Conservation (phyloP, 176 grass and related monocot genomes). For the Hsuehochloa calcarea region DNA sequence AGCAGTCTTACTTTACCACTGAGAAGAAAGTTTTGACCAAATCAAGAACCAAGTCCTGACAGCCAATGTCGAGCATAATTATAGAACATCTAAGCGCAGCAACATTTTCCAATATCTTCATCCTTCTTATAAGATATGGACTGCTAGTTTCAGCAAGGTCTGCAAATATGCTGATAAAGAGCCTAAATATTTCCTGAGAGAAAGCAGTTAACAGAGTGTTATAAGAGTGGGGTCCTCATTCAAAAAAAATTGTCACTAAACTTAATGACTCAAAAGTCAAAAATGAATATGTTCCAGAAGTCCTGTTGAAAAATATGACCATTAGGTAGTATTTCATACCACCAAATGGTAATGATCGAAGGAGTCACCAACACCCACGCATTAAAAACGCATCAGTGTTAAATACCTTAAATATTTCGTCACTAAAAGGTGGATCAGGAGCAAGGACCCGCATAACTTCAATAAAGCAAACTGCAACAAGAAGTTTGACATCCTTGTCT, state of each 20-base stretch:
- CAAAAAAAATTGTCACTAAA: conserved; percentile 14
- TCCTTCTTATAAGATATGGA: conserved; percentile 90
- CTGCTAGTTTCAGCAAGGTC: conserved; percentile 71
- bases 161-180: conserved; percentile 78
- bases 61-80: conserved; percentile 87
- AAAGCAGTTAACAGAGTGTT: conserved; percentile 28
- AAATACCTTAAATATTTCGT: conserved; percentile 86
- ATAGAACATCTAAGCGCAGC: conserved; percentile 78
- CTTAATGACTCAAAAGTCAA: conserved; percentile 9
- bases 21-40: conserved; percentile 87
- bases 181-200: conserved; percentile 86
- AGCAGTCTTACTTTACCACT: conserved; percentile 55
- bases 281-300: conserved; percentile 7
- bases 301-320: conserved; percentile 1
- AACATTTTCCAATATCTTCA: conserved; percentile 90
- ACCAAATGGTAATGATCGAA: conserved; percentile 4
- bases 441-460: conserved; percentile 93
- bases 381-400: neutral
- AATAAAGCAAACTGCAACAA: conserved; percentile 77
- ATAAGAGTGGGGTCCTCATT: neutral
- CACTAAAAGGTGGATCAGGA: conserved; percentile 84
- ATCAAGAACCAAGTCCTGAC: conserved; percentile 78
- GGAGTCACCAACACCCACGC: neutral
- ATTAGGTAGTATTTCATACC: conserved; percentile 1
- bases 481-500: conserved; percentile 94